These are phyloP conservation scores for Pleurotus ostreatus DNA, from an alignment of 768 basidiomycete species.

Conservation along the genomic window DNA sequence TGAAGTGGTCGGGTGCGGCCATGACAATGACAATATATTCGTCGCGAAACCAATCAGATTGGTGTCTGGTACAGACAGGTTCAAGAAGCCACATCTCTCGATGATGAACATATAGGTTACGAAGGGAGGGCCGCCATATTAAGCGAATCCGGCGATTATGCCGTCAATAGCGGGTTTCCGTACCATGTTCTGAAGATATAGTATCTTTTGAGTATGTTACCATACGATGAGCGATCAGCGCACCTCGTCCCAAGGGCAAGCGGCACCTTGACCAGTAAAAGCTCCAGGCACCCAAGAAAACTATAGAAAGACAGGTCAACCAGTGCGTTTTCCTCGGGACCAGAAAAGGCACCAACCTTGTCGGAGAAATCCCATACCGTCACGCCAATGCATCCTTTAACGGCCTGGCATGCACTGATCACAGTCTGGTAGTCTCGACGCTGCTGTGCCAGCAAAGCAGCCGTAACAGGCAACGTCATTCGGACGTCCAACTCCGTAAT, in stretches of 20 bases:
- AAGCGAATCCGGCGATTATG: constrained; percentile 31
- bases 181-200: constrained; percentile 27
- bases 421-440: constrained; percentile 38
- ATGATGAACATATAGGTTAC: too few species aligned
- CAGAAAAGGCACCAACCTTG: constrained; percentile 14
- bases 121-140: too few species aligned
- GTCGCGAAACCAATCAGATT: too few species aligned
- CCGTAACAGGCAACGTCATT: constrained; percentile 35
- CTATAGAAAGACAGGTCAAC: constrained; percentile 4
- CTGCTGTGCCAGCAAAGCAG: constrained; percentile 32
- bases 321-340: neutral
- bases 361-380: constrained; percentile 22
- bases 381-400: constrained; percentile 19
- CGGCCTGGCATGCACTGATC: constrained; percentile 32
- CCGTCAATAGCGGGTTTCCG: constrained; percentile 45
- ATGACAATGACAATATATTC: too few species aligned
- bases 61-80: too few species aligned
- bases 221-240: neutral
- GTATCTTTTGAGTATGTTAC: neutral
- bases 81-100: too few species aligned
- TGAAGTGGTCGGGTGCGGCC: too few species aligned
- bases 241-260: constrained; percentile 21
- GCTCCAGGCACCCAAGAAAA: constrained; percentile 23
- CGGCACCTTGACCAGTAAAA: constrained; percentile 21
- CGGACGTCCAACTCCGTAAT: constrained; percentile 48